A percentile compares a stretch with the other conserved stretches of the same genome.
phyloP scores from a whole-genome alignment of 1,284 basidiomycete genomes.

The Pholiota adiposa region DNA sequence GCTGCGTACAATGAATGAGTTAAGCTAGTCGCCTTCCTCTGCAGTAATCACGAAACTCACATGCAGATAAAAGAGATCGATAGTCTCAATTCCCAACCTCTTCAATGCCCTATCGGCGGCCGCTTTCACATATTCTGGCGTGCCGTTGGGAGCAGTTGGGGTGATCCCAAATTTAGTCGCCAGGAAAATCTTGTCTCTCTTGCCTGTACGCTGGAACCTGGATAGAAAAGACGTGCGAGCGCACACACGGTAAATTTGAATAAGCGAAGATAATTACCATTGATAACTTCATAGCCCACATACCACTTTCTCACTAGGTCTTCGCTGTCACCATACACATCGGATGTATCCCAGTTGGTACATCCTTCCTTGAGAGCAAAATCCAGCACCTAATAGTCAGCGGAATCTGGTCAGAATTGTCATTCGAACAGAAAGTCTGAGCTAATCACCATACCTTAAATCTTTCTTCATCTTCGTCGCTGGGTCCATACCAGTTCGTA shows the following conservation, averaged over 20 bases:
- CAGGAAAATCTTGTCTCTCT: constrained; percentile 49
- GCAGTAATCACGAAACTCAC: constrained; percentile 15
- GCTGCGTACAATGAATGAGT: constrained; percentile 19
- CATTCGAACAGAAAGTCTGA: too few relatives aligned
- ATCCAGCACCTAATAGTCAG: constrained; percentile 39
- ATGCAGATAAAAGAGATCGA: constrained; percentile 41
- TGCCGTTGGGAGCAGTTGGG: constrained; percentile 27
- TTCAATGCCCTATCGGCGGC: constrained; percentile 33
- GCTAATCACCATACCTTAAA: constrained; percentile 29
- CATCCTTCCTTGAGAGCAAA: constrained; percentile 41
- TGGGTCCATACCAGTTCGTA: constrained; percentile 31
- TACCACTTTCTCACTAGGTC: constrained; percentile 50
- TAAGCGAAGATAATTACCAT: neutral
- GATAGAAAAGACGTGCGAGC: neutral
- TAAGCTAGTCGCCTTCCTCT: neutral
- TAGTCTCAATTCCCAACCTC: constrained; percentile 34
- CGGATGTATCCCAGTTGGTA: constrained; percentile 48
- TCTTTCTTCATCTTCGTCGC: constrained; percentile 36
- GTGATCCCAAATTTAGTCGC: constrained; percentile 54
- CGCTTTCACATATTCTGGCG: constrained; percentile 39
- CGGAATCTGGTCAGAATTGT: neutral
- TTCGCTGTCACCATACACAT: constrained; percentile 48
- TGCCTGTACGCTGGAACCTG: constrained; percentile 50
- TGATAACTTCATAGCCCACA: neutral
- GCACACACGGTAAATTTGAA: neutral